These are phyloP conservation scores for Melaleuca quinquenervia DNA, from an alignment of 345 rosid species.

Conservation along the genomic window DNA sequence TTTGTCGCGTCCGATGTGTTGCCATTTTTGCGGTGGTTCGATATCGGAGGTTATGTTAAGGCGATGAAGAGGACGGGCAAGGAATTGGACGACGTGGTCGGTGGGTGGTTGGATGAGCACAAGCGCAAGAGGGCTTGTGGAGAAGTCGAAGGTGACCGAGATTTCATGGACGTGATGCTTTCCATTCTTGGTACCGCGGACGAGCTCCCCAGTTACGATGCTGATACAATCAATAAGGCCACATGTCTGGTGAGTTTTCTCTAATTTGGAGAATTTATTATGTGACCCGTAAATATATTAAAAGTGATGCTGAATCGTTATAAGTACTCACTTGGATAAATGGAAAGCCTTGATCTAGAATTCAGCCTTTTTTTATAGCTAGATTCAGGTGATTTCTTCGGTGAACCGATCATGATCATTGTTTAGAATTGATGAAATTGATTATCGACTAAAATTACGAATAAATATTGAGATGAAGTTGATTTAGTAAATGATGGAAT, in stretches of 20 bases:
- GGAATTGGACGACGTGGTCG: constrained; percentile 26
- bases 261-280: background rate
- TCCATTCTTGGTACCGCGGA: constrained; percentile 24
- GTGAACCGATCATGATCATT: background rate
- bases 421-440: background rate
- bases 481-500: background rate
- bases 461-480: background rate
- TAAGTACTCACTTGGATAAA: background rate
- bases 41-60: constrained; percentile 39
- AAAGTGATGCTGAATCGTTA: background rate
- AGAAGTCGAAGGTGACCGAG: constrained; percentile 3
- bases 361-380: too few relatives aligned
- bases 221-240: constrained; percentile 42
- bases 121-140: constrained; percentile 13
- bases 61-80: constrained; percentile 51
- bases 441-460: background rate
- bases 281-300: too few relatives aligned
- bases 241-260: constrained; percentile 40
- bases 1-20: constrained; percentile 50
- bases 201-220: constrained; percentile 20
- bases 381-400: too few relatives aligned
- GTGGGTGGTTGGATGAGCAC: constrained; percentile 34
- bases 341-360: too few relatives aligned
- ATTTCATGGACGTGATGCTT: constrained; percentile 51
- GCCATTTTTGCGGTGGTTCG: constrained; percentile 50